These are phyloP conservation scores for Colletotrichum sp. DNA, from an alignment of 2,329 filamentous ascomycete species.

Conservation along the genomic window DNA sequence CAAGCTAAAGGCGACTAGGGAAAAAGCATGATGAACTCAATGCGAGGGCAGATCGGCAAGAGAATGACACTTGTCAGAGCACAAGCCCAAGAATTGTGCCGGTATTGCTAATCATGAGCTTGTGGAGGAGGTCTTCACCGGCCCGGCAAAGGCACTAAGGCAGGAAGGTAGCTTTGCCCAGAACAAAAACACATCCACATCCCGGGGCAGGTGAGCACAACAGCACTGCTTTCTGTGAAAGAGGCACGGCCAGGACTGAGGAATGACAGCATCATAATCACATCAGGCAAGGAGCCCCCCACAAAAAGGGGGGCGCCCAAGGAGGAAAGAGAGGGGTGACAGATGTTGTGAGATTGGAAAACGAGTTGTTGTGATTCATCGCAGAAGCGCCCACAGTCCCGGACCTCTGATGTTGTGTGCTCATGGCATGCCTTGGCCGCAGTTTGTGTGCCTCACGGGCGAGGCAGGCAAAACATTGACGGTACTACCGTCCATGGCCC, in stretches of 20 bases:
- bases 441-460: neutral
- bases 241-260: neutral
- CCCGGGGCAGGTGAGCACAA: neutral
- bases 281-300: neutral
- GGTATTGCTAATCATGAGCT: neutral
- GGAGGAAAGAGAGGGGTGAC: neutral
- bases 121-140: neutral
- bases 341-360: neutral
- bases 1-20: neutral
- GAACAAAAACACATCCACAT: constrained; percentile 4
- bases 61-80: neutral
- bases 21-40: neutral
- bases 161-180: neutral
- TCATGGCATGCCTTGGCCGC: constrained; percentile 11
- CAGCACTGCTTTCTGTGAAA: neutral
- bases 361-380: neutral
- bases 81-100: neutral
- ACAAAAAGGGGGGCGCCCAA: neutral
- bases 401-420: constrained; percentile 4
- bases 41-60: neutral
- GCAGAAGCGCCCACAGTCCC: neutral
- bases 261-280: constrained; percentile 7
- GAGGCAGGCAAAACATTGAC: neutral
- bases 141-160: neutral
- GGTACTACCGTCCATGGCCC: neutral